Base-by-base conservation (phyloP, 2,329 filamentous ascomycete species). In the Pseudomassariella vexata region DNA sequence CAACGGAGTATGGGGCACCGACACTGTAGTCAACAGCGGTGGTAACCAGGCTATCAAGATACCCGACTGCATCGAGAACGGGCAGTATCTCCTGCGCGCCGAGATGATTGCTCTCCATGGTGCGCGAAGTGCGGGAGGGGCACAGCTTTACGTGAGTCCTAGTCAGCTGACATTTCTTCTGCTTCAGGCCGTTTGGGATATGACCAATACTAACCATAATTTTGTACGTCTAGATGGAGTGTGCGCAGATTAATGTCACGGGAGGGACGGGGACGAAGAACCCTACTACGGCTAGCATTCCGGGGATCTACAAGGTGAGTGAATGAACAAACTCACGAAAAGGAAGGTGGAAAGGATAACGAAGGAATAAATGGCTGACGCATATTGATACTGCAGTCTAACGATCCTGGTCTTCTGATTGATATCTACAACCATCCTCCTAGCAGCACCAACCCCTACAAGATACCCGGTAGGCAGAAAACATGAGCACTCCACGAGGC, bases 81-180 rank as follows among this genome's bases (percentile, higher is more conserved):
- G 76, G 12, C 65, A 75, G 46, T 79, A 79, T 48, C 67, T 79
- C 22, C 61, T 77, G 9, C 67, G 75, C 14, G 69, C 73, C 33
- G 74, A 79, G 59, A 64, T 76, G 50, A 65, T 79, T 32, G 73
- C 73, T 12, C 65, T 79, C 6, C 73, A 79, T 54, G 56, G 51
- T 10, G 65, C 64, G 8, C 39, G 49, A 9, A 60, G 53, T 35
- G 56, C 57, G 33, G 55, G 56, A 10, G 65, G 65, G 4, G 65
- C 67, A 6, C 66, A 71, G 42, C 56, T 71, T 32, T 65, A 66
- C 40, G 53, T 57, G 31, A 41, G 50, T 41, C 20, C 2, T 17
- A 7, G 9, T 3, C 3, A 7, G n/a, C 11, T 17, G n/a, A n/a
- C n/a, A n/a, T n/a, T n/a, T n/a, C n/a, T n/a, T n/a, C n/a, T n/a